phyloP scores from a whole-genome alignment of 83 land plant genomes.

The Picea abies region DNA sequence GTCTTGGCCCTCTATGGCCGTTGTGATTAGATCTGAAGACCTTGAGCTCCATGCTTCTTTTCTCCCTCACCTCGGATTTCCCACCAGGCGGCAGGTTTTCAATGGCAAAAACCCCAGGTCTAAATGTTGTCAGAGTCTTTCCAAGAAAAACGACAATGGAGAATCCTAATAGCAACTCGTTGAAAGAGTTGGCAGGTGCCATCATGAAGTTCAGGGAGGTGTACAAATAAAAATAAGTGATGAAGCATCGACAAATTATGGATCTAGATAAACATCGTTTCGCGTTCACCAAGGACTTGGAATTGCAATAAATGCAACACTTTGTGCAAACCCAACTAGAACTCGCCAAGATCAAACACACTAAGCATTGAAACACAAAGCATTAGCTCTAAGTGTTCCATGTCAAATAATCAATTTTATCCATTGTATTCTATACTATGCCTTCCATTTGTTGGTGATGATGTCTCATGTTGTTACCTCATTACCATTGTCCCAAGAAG shows the following conservation, averaged over 20 bases:
- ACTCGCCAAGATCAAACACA: slow-evolving; percentile 70
- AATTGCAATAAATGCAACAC: slow-evolving; percentile 72
- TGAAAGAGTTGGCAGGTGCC: slow-evolving; percentile 55
- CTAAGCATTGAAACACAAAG: slow-evolving; percentile 21
- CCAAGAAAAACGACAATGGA: background rate
- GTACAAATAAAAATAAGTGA: slow-evolving; percentile 64
- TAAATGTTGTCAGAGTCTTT: background rate
- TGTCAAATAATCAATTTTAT: too few species aligned
- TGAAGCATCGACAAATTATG: slow-evolving; percentile 69
- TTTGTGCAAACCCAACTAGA: slow-evolving; percentile 77
- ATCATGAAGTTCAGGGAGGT: slow-evolving; percentile 70
- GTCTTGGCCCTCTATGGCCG: background rate
- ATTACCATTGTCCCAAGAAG: too few species aligned
- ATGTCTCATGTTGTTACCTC: too few species aligned
- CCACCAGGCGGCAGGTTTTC: background rate
- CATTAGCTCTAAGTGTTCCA: too few species aligned
- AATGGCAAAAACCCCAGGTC: too few species aligned
- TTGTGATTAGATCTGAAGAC: background rate
- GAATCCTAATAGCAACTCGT: background rate
- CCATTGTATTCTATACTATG: too few species aligned
- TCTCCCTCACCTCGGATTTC: background rate
- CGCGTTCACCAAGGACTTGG: slow-evolving; percentile 61
- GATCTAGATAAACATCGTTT: slow-evolving; percentile 83
- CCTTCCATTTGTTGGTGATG: too few species aligned
- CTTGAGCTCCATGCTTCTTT: background rate